Evolutionary conservation across 352 stramenopile genomes (phyloP).

Genomic region (Phytopythium helicoides): DNA sequence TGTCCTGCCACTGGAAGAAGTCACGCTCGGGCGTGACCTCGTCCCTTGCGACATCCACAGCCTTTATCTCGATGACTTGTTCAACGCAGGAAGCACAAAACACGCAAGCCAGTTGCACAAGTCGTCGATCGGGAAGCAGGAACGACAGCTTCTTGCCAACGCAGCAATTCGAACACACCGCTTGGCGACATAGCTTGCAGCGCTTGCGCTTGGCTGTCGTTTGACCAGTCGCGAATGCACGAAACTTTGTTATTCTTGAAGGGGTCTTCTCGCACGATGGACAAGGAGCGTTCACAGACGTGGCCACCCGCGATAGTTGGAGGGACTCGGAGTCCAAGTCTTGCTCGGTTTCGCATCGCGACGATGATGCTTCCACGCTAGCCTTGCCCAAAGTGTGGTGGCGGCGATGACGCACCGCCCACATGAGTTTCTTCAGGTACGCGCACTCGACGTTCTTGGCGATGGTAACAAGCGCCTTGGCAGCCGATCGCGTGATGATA

Average conservation of each 20-base stretch:
- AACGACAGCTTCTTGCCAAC: slow-evolving; percentile 40
- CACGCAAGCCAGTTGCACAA: slow-evolving; percentile 23
- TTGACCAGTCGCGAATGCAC: background rate
- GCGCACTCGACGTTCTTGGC: slow-evolving; percentile 41
- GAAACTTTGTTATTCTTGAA: slow-evolving; percentile 1
- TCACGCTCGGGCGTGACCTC: slow-evolving; percentile 16
- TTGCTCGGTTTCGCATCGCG: no score
- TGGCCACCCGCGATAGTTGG: background rate
- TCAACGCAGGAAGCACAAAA: slow-evolving; percentile 31
- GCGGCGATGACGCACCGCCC: slow-evolving; percentile 28
- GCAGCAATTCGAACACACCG: slow-evolving; percentile 45
- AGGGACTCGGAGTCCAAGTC: background rate
- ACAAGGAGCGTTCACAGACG: slow-evolving; percentile 3
- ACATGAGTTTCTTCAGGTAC: slow-evolving; percentile 67
- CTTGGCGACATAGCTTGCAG: slow-evolving; percentile 40
- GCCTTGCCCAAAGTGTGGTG: slow-evolving; percentile 7
- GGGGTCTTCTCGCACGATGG: slow-evolving; percentile 3
- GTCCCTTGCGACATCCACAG: slow-evolving; percentile 18
- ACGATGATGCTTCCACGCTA: slow-evolving; percentile 4
- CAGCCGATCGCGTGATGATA: slow-evolving; percentile 26
- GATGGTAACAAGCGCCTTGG: slow-evolving; percentile 28
- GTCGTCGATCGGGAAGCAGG: slow-evolving; percentile 15
- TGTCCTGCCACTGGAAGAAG: slow-evolving; percentile 6
- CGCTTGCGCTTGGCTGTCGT: slow-evolving; percentile 3
- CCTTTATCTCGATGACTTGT: slow-evolving; percentile 16